phyloP scores from a whole-genome alignment of 2,329 filamentous ascomycete genomes.

The Fusarium luffae region DNA sequence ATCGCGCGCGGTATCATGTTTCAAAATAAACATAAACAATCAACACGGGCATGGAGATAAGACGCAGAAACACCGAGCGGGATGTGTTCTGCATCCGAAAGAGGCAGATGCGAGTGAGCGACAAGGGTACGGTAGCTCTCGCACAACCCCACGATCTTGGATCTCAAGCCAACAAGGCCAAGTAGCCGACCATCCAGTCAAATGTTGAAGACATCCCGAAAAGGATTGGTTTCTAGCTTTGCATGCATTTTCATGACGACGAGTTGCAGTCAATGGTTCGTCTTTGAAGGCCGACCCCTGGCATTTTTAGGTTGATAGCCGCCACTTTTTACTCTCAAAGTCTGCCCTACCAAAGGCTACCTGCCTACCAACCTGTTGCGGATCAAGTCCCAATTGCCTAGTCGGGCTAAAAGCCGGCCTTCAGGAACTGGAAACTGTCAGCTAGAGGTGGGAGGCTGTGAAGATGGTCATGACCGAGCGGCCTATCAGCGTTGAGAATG shows the following conservation, averaged over 20 bases:
- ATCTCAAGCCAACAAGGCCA: conserved; percentile 25
- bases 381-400: conserved; percentile 23
- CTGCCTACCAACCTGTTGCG: conserved; percentile 20
- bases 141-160: conserved; percentile 32
- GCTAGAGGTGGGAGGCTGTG: conserved; percentile 41
- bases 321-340: conserved; percentile 20
- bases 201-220: conserved; percentile 18
- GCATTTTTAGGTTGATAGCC: conserved; percentile 19
- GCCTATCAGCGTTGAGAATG: conserved; percentile 42
- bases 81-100: conserved; percentile 24
- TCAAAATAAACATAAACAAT: conserved; percentile 34
- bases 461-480: conserved; percentile 34
- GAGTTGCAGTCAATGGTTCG: conserved; percentile 39
- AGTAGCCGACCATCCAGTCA: conserved; percentile 17
- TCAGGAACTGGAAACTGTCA: conserved; percentile 33
- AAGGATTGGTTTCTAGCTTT: conserved; percentile 30
- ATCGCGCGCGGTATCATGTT: conserved; percentile 11
- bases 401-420: conserved; percentile 19
- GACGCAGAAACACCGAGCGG: conserved; percentile 22
- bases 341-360: conserved; percentile 25
- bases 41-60: conserved; percentile 35
- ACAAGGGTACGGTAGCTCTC: conserved; percentile 27
- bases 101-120: conserved; percentile 21
- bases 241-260: conserved; percentile 41
- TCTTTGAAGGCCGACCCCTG: conserved; percentile 35